Conservation (phyloP, 1,284 basidiomycete genomes). For the Microbotryum saponariae region DNA sequence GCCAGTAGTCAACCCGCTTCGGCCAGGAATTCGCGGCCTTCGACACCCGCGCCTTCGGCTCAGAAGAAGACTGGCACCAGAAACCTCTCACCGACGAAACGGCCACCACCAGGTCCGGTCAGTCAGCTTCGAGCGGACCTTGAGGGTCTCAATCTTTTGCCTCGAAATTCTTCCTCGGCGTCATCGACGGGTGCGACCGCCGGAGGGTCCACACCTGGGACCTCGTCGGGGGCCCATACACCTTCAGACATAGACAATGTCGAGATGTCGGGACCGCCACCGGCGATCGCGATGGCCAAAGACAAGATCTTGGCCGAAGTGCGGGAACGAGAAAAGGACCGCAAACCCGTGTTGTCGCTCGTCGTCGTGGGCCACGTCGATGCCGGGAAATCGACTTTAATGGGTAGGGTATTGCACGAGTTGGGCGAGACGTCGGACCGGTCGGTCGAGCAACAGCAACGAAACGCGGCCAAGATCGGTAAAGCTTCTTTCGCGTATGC, state of each 20-base stretch:
- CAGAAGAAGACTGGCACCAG: conserved; percentile 20
- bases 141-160: conserved; percentile 58
- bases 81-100: conserved; percentile 9
- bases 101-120: conserved; percentile 16
- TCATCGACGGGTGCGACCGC: conserved; percentile 1
- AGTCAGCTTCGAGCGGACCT: conserved; percentile 59
- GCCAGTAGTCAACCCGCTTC: conserved; percentile 8
- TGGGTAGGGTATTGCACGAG: conserved; percentile 90
- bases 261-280: conserved; percentile 3
- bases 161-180: neutral
- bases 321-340: conserved; percentile 51
- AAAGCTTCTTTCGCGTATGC: conserved; percentile 96
- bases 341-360: conserved; percentile 68
- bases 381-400: conserved; percentile 95
- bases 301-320: conserved; percentile 83
- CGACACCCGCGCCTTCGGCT: conserved; percentile 9
- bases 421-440: conserved; percentile 81
- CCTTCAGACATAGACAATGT: conserved; percentile 19
- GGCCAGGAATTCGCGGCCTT: conserved; percentile 16
- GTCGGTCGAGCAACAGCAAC: conserved; percentile 72
- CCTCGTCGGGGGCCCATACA: no score
- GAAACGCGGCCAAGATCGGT: conserved; percentile 81
- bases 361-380: conserved; percentile 97
- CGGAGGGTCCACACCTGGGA: neutral
- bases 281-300: conserved; percentile 50